These are phyloP conservation scores for Furcasterigmium furcatum DNA, from an alignment of 2,329 filamentous ascomycete species.

Conservation along the genomic window DNA sequence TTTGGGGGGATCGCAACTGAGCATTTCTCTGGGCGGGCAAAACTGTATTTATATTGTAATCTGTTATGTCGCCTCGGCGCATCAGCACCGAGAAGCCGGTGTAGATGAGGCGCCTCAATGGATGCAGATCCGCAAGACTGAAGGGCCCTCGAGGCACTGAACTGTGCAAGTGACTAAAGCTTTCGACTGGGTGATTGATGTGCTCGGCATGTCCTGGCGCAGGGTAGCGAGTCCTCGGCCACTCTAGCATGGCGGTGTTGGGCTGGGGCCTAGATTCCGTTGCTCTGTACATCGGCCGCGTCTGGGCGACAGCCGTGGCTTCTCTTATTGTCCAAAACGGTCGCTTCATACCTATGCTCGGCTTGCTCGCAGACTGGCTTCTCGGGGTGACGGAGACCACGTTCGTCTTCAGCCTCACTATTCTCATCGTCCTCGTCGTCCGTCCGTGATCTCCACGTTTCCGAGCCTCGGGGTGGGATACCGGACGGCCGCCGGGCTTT, in stretches of 20 bases:
- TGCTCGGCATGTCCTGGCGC: too few species aligned
- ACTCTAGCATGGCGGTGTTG: not conserved
- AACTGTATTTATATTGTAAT: too few species aligned
- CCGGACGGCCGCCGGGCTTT: not conserved
- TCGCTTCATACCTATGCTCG: not conserved
- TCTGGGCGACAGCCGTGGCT: not conserved
- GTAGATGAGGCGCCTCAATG: too few species aligned
- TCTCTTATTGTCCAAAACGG: not conserved
- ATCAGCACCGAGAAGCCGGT: too few species aligned
- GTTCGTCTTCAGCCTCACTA: slow-evolving; percentile 1
- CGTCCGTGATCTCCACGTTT: not conserved
- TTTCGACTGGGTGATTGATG: too few species aligned
- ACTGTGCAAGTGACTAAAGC: too few species aligned
- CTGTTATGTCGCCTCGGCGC: too few species aligned
- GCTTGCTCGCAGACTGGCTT: not conserved
- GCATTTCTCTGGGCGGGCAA: too few species aligned
- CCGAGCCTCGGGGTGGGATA: not conserved
- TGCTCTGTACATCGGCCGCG: not conserved
- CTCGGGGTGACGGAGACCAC: not conserved
- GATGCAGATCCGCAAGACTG: too few species aligned
- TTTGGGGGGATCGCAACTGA: too few species aligned
- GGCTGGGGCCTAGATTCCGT: not conserved
- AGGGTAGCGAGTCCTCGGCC: too few species aligned
- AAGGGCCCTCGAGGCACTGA: too few species aligned
- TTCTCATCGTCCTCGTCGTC: not conserved